Evolutionary conservation across 1,139 yeast genomes (phyloP), one percentile per base, ranked within the genome.

Genomic region (Taphrina confusa): DNA sequence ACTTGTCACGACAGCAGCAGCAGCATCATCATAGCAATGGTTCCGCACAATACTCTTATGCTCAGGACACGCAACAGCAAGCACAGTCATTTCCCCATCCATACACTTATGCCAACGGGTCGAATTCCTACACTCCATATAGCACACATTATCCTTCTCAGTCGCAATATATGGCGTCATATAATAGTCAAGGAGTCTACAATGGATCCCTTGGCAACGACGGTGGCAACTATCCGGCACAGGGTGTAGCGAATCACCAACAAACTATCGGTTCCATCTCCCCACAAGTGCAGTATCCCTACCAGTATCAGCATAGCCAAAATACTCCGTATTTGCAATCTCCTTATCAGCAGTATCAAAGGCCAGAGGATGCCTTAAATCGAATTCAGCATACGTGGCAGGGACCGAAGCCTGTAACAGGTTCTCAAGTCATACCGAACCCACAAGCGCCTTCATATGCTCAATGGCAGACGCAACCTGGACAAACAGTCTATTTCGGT

Each of bases 341-440:
- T 6, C 20, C 14, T 9, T 47, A n/a, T 33, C 42, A 31, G 4
- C 42, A 31, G 23, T 47, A 47, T 22, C 52, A 33, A 22, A 27
- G 52, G n/a, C 52, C 52, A 14, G 57, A 51, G 9, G 39, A 51
- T 39, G 46, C 57, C 2, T 27, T 37, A 11, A 31, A 20, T 18
- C 36, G 46, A 33, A 47, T 40, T 9, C 47, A 37, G 44, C 58
- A 54, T 31, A 45, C 51, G 33, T 42, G 44, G 33, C 14, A 34
- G n/a, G 49, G 25, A 20, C 57, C 45, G 30, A 42, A 39, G 30
- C n/a, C n/a, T n/a, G n/a, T n/a, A n/a, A 37, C 42, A 1, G 25
- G 25, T 12, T n/a, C n/a, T n/a, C n/a, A n/a, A n/a, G n/a, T n/a
- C n/a, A 28, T 18, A 18, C 49, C 36, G 4, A 40, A 14, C 6